These are phyloP conservation scores for Bimuria novae-zelandiae DNA, from an alignment of 2,329 filamentous ascomycete genomes.

Conservation along the genomic window DNA sequence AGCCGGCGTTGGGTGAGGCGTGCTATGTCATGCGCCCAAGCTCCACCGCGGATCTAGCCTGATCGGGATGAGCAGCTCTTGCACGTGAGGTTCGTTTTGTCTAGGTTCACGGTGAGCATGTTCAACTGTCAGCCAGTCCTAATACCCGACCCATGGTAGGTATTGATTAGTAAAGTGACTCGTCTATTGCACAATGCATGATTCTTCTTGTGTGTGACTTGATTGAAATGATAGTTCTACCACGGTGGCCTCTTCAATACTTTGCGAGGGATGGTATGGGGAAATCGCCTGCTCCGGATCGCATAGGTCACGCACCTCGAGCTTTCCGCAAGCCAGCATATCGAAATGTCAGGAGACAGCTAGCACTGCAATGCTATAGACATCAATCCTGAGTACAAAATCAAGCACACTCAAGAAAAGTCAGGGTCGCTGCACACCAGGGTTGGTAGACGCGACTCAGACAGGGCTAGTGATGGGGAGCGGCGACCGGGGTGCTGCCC, in stretches of 20 bases:
- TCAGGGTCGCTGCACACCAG: background rate
- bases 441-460: slow-evolving; percentile 28
- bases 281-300: slow-evolving; percentile 4
- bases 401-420: background rate
- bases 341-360: too few species aligned
- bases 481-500: slow-evolving; percentile 33
- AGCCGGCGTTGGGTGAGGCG: slow-evolving; percentile 2
- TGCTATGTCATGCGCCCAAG: slow-evolving; percentile 20
- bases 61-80: background rate
- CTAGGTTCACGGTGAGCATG: too few species aligned
- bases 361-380: background rate
- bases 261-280: background rate
- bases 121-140: too few species aligned
- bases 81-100: too few species aligned
- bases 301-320: background rate
- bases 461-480: slow-evolving; percentile 35
- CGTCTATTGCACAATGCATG: too few species aligned
- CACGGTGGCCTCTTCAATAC: too few species aligned
- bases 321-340: background rate
- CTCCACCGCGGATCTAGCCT: slow-evolving; percentile 4
- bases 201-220: too few species aligned
- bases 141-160: too few species aligned
- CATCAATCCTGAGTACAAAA: background rate
- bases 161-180: too few species aligned
- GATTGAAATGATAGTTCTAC: too few species aligned